Evolutionary conservation across 2,329 filamentous ascomycete species (phyloP).

Genomic region (Fonsecaea pugnacius): DNA sequence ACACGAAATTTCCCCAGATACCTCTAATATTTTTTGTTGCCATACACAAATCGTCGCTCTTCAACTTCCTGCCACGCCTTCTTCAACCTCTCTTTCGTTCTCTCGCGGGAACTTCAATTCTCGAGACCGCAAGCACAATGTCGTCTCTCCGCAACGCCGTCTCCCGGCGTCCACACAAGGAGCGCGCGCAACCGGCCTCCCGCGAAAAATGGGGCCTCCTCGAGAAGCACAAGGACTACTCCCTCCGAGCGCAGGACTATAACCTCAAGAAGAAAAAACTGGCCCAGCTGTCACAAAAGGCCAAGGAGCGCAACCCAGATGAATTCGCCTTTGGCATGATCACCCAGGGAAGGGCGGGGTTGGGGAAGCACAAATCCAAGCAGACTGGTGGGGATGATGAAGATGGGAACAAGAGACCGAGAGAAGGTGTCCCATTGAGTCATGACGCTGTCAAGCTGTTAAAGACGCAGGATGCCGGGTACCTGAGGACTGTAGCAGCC

Average conservation of each 20-base stretch:
- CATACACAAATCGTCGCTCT: neutral
- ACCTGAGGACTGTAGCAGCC: conserved; percentile 64
- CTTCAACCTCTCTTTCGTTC: neutral
- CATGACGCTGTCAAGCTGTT: conserved; percentile 65
- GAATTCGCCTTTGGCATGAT: conserved; percentile 71
- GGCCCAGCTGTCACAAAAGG: conserved; percentile 63
- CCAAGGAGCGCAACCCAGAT: conserved; percentile 65
- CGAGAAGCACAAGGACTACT: conserved; percentile 90
- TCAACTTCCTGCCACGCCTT: neutral
- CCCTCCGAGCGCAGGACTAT: conserved; percentile 67
- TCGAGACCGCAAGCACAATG: conserved; percentile 47
- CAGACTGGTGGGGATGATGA: conserved; percentile 37
- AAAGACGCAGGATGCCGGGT: conserved; percentile 69
- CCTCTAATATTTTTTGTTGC: neutral
- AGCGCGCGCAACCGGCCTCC: conserved; percentile 84
- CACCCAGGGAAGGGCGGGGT: conserved; percentile 49
- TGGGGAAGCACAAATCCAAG: conserved; percentile 51
- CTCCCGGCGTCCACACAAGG: conserved; percentile 81
- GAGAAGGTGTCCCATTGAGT: conserved; percentile 45
- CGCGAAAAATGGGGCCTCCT: conserved; percentile 86
- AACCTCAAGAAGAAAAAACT: conserved; percentile 65
- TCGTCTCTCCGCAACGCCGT: conserved; percentile 67
- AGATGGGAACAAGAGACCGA: neutral
- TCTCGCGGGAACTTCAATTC: conserved; percentile 2
- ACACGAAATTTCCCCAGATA: conserved; percentile 2